Conservation (phyloP, 1,139 yeast species). For the Martiniozyma asiatica region DNA sequence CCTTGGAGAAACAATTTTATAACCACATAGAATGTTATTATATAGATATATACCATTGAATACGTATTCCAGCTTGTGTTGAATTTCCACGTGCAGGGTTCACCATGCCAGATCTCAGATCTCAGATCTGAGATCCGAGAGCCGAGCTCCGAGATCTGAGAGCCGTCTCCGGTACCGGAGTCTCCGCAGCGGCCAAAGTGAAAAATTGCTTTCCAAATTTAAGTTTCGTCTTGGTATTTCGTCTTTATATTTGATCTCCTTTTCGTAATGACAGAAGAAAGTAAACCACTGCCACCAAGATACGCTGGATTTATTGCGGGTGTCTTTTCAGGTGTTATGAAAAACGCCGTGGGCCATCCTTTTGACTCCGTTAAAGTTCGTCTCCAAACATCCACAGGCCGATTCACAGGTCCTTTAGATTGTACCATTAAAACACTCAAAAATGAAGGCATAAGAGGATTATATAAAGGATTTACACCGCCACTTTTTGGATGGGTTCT, state of each 20-base stretch:
- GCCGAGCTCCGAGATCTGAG: too few species aligned
- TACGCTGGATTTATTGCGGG: conserved; percentile 82
- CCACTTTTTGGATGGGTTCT: conserved; percentile 88
- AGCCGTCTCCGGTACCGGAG: conserved; percentile 3
- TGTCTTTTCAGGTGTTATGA: conserved; percentile 73
- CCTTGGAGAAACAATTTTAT: conserved; percentile 78
- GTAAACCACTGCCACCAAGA: conserved; percentile 29
- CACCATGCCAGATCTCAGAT: too few species aligned
- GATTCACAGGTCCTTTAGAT: conserved; percentile 74
- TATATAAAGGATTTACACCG: conserved; percentile 85
- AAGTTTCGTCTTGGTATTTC: too few species aligned
- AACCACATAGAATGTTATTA: too few species aligned
- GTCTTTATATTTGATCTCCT: too few species aligned
- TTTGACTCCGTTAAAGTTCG: conserved; percentile 86
- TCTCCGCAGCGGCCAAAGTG: not conserved
- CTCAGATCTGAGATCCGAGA: too few species aligned
- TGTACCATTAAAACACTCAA: conserved; percentile 60
- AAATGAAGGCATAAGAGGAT: conserved; percentile 66
- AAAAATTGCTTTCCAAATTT: too few species aligned
- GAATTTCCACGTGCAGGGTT: not conserved
- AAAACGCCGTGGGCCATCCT: conserved; percentile 87
- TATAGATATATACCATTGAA: not conserved
- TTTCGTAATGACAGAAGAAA: conserved; percentile 4
- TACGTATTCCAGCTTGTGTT: not conserved
- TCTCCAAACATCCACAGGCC: conserved; percentile 64